phyloP scores from a whole-genome alignment of 768 basidiomycete species.

The Leccinum sublutescens region DNA sequence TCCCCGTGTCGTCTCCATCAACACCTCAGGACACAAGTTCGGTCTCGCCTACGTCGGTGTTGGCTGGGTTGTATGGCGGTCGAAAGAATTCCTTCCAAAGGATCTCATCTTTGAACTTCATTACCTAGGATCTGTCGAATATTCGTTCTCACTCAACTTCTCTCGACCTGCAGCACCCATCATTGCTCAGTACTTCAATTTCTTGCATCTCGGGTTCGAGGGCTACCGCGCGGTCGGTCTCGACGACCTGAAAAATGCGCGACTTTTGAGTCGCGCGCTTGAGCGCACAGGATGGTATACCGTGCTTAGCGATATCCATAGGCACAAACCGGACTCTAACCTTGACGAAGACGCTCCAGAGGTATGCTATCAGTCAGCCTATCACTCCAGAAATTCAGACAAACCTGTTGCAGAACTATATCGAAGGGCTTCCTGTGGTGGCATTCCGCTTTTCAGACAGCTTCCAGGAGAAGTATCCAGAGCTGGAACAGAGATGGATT shows the following conservation, averaged over 20 bases:
- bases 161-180: constrained; percentile 61
- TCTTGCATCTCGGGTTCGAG: constrained; percentile 58
- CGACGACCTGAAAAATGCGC: constrained; percentile 55
- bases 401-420: constrained; percentile 36
- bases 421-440: constrained; percentile 52
- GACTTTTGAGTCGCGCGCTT: constrained; percentile 62
- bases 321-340: constrained; percentile 30
- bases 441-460: constrained; percentile 54
- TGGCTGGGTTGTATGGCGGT: constrained; percentile 68
- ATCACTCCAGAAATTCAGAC: background rate
- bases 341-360: constrained; percentile 56
- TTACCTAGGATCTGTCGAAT: constrained; percentile 60
- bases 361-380: constrained; percentile 35
- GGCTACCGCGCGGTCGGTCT: constrained; percentile 49
- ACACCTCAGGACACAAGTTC: constrained; percentile 62
- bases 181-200: constrained; percentile 62
- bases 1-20: constrained; percentile 58
- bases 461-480: constrained; percentile 51
- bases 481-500: constrained; percentile 58
- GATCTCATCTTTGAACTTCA: constrained; percentile 67
- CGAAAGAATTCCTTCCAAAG: constrained; percentile 56
- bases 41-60: constrained; percentile 55
- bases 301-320: constrained; percentile 57
- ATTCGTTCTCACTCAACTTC: constrained; percentile 69
- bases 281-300: constrained; percentile 53